Percentiles rank a stretch among this genome's conserved stretches.
These are phyloP conservation scores for Leccinum imitatum DNA, from an alignment of 768 basidiomycete species.

Conservation along the genomic window DNA sequence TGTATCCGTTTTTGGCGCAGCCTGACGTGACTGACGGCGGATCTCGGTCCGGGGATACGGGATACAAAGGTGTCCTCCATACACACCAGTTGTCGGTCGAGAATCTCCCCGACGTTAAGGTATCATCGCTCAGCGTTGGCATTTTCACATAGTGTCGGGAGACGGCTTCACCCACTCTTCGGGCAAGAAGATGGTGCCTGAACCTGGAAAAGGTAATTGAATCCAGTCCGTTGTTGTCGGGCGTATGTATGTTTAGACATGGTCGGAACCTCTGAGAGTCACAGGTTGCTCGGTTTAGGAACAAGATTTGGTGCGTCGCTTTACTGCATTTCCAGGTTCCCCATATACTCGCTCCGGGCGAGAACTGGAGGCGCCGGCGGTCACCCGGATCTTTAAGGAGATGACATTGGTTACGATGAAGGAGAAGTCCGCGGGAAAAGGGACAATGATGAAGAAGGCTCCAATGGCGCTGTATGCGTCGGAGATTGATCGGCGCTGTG, in stretches of 20 bases:
- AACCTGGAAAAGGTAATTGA: conserved; percentile 30
- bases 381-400: conserved; percentile 47
- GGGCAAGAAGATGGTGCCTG: conserved; percentile 34
- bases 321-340: background rate
- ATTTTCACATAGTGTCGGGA: conserved; percentile 9
- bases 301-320: conserved; percentile 36
- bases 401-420: conserved; percentile 47
- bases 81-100: conserved; percentile 30
- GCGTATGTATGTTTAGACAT: conserved; percentile 22
- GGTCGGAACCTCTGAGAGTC: conserved; percentile 3
- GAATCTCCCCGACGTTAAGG: conserved; percentile 37
- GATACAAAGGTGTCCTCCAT: conserved; percentile 8
- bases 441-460: conserved; percentile 43
- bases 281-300: conserved; percentile 32
- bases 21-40: background rate
- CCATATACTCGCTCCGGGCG: background rate
- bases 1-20: conserved; percentile 34
- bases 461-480: conserved; percentile 39
- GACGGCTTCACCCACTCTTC: conserved; percentile 32
- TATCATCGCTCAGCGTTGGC: conserved; percentile 8
- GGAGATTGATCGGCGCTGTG: conserved; percentile 45
- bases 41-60: no score
- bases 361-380: conserved; percentile 35
- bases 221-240: conserved; percentile 22
- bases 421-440: conserved; percentile 46